Base-by-base conservation (phyloP, 371 early-diverging fungal species). In the Circinella umbellata region DNA sequence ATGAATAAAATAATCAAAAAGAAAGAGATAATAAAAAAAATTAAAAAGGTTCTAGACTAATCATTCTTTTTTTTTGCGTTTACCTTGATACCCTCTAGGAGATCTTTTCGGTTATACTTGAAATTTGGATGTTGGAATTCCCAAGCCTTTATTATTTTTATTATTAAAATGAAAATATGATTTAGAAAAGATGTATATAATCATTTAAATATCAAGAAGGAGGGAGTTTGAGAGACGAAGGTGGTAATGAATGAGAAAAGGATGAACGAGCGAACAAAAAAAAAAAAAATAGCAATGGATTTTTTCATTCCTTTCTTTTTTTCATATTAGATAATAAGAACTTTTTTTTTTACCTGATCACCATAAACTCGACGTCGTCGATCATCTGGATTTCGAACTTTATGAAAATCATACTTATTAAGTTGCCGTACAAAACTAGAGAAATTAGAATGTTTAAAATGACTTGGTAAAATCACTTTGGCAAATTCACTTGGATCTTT, bases 331-430 rank as follows among this genome's bases (percentile, higher is more conserved):
- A 27, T 27, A 27, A 27, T 27, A 2, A 27, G 27, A 27, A 27
- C 2, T 27, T 27, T 27, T 27, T 27, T 4, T 53, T 13, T 55
- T 80, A 89, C 90, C 83, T 88, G 88, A 49, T 91, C 90, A 3
- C 91, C 92, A 73, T 92, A 90, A 4, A 82, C 76, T 51, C 78
- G 77, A 15, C 80, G 81, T 11, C 83, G 80, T 36, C 90, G 89
- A 46, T 91, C 91, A 27, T 89, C 90, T 15, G 83, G 80, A 27
- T 78, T 80, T 55, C 85, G 71, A 59, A 94, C 84, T 76, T 95
- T 96, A 80, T 95, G 94, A 78, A 98, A 97, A 64, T 91, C 80
- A 73, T 98, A 98, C 81, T 94, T 98, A 81, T 98, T 98, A 15
- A 98, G 86, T 77, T 98, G 98, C 17, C 98, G 88, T 13, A 97